A percentile compares a stretch with the other conserved stretches of the same genome.
phyloP scores from a whole-genome alignment of 163 green algal genomes.

The Chloromonas sp. region DNA sequence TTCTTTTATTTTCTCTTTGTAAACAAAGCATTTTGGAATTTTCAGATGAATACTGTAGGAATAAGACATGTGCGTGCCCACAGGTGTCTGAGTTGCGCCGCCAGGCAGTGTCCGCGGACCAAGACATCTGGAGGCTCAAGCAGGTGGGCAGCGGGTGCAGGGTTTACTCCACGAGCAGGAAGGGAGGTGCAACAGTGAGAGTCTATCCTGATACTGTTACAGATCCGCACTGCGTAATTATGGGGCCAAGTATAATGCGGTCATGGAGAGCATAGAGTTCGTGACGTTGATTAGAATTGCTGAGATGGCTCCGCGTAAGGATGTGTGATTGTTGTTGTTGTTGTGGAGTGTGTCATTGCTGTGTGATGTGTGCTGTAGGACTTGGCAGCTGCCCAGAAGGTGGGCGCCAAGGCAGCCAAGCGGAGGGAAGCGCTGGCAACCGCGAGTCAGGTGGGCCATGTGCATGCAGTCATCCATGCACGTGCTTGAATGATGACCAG shows the following conservation, averaged over 20 bases:
- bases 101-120: constrained; percentile 22
- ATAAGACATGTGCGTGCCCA: background rate
- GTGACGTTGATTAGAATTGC: too few relatives aligned
- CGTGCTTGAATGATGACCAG: background rate
- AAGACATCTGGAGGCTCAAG: constrained; percentile 23
- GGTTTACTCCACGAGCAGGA: background rate
- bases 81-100: constrained; percentile 32
- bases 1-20: too few relatives aligned
- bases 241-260: background rate
- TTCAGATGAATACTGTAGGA: background rate
- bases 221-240: background rate
- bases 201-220: background rate
- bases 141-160: constrained; percentile 10
- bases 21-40: too few relatives aligned
- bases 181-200: background rate
- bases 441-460: background rate
- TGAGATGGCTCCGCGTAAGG: too few relatives aligned
- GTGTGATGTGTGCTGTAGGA: background rate
- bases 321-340: too few relatives aligned
- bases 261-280: too few relatives aligned
- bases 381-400: background rate
- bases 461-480: background rate
- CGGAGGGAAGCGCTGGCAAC: background rate
- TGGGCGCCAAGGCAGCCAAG: background rate
- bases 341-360: too few relatives aligned